Conservation (phyloP, 2,329 filamentous ascomycete genomes). For the Septoria linicola region DNA sequence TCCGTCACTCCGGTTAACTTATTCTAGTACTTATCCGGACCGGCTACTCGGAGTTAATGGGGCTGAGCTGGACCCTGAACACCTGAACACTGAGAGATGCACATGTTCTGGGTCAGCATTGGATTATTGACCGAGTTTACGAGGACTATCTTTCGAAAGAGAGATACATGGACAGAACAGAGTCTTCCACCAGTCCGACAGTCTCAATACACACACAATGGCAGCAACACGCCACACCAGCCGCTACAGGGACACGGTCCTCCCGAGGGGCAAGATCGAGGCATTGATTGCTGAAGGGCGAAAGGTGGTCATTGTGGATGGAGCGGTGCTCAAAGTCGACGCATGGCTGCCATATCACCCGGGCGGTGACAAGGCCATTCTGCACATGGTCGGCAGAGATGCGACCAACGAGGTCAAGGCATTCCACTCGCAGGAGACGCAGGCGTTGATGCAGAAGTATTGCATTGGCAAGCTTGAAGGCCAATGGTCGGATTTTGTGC, state of each 20-base stretch:
- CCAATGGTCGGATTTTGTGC: slow-evolving; percentile 81
- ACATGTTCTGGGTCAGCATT: too few species aligned
- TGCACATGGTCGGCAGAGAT: slow-evolving; percentile 71
- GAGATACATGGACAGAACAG: too few species aligned
- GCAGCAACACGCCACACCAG: slow-evolving; percentile 20
- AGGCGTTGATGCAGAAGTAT: slow-evolving; percentile 73
- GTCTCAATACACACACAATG: slow-evolving; percentile 22
- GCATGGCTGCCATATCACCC: slow-evolving; percentile 87
- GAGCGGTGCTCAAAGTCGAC: slow-evolving; percentile 81
- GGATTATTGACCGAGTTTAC: too few species aligned
- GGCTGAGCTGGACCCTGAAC: too few species aligned
- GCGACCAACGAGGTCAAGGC: slow-evolving; percentile 91
- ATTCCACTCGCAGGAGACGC: slow-evolving; percentile 84
- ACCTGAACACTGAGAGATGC: too few species aligned
- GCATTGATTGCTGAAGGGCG: slow-evolving; percentile 78
- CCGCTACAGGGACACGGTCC: slow-evolving; percentile 27
- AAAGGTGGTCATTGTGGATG: slow-evolving; percentile 76
- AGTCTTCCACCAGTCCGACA: too few species aligned
- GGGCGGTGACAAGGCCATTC: slow-evolving; percentile 84
- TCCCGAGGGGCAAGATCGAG: slow-evolving; percentile 57
- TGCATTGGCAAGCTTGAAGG: slow-evolving; percentile 80
- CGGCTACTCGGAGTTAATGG: too few species aligned
- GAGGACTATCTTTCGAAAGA: too few species aligned
- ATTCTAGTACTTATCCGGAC: too few species aligned
- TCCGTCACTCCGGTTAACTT: too few species aligned